Percentiles rank a stretch among this genome's conserved stretches.
Conservation (phyloP, 306 rosid species). For the Albizia julibrissin region DNA sequence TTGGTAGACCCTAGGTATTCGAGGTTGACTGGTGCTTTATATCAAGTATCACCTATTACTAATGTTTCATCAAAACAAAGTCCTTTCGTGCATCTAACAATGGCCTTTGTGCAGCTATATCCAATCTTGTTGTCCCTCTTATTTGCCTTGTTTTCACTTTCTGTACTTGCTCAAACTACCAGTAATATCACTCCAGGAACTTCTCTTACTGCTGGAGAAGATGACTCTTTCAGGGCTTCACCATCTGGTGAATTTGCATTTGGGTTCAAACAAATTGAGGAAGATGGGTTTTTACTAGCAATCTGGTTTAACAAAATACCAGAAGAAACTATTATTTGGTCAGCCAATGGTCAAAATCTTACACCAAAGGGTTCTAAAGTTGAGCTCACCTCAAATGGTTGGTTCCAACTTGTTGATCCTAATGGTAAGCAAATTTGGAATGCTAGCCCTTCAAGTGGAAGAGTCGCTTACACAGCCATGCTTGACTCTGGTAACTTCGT, state of each 20-base stretch:
- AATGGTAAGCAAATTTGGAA: conserved; percentile 28
- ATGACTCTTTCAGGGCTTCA: conserved; percentile 26
- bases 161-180: conserved; percentile 13
- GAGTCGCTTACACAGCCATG: conserved; percentile 25
- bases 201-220: conserved; percentile 32
- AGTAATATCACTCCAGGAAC: conserved; percentile 24
- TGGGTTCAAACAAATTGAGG: conserved; percentile 34
- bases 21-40: too few relatives aligned
- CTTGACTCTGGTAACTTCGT: conserved; percentile 42
- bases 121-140: background rate
- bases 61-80: background rate
- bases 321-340: conserved; percentile 50
- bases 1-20: too few relatives aligned
- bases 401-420: conserved; percentile 34
- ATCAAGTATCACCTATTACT: background rate
- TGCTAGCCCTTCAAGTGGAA: background rate
- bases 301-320: conserved; percentile 48
- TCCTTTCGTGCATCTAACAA: background rate
- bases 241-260: conserved; percentile 52
- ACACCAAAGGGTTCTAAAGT: conserved; percentile 41
- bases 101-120: background rate
- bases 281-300: conserved; percentile 42
- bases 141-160: conserved; percentile 1
- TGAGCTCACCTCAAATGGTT: conserved; percentile 30
- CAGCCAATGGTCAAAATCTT: conserved; percentile 26